Percentiles rank a stretch among this genome's conserved stretches.
Conservation (phyloP, 306 rosid species). For the Arachis hypogaea region DNA sequence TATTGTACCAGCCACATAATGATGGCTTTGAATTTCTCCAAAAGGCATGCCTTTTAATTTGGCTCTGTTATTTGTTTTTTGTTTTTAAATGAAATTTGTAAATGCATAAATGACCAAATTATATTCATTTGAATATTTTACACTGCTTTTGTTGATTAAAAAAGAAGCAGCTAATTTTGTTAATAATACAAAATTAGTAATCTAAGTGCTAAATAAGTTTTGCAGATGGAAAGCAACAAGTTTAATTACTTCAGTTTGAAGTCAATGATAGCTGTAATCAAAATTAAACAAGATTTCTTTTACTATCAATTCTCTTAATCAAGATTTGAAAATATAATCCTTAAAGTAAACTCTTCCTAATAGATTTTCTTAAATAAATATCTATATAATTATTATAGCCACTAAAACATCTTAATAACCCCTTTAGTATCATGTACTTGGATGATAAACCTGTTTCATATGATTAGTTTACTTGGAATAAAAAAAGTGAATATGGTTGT, state of each 20-base stretch:
- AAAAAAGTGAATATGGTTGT: too few species aligned
- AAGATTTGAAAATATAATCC: neutral
- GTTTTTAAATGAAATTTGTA: too few species aligned
- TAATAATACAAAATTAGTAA: neutral
- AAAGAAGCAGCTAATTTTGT: too few species aligned
- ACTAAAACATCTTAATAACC: too few species aligned
- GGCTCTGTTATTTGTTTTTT: slow-evolving; percentile 12
- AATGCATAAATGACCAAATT: too few species aligned
- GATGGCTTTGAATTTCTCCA: slow-evolving; percentile 28
- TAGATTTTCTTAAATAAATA: too few species aligned
- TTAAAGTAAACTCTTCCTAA: neutral
- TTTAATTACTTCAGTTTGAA: neutral
- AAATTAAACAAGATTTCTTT: neutral
- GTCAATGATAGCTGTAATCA: neutral
- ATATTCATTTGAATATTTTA: slow-evolving; percentile 17
- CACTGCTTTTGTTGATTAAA: too few species aligned
- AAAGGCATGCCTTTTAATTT: slow-evolving; percentile 33
- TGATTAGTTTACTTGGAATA: too few species aligned
- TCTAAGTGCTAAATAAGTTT: neutral
- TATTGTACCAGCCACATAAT: slow-evolving; percentile 19
- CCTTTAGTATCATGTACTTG: too few species aligned
- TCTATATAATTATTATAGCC: too few species aligned
- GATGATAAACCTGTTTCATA: too few species aligned
- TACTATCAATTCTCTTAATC: neutral
- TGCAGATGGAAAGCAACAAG: neutral